Percentiles rank a stretch among this genome's conserved stretches.
Conservation (phyloP, 2,329 filamentous ascomycete species). For the Aspergillus fumigatus region DNA sequence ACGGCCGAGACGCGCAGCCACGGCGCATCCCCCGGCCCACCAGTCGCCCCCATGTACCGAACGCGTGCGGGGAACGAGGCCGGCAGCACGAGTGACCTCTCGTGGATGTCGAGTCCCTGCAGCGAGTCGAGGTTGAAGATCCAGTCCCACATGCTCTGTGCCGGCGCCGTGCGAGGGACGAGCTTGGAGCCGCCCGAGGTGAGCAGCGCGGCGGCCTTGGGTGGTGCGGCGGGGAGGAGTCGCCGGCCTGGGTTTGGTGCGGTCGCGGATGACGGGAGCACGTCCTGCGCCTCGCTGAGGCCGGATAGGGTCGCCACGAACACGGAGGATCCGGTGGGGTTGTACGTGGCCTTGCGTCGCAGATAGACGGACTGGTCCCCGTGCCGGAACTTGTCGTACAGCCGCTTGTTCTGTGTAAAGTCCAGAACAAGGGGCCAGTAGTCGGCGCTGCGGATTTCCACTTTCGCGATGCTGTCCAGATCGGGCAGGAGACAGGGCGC, state of each 20-base stretch:
- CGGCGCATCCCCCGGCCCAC: conserved; percentile 35
- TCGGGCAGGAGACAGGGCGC: conserved; percentile 56
- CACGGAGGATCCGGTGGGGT: conserved; percentile 53
- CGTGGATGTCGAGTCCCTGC: conserved; percentile 56
- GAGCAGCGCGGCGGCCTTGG: conserved; percentile 20
- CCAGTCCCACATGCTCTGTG: conserved; percentile 62
- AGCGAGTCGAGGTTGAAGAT: conserved; percentile 61
- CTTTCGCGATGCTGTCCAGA: conserved; percentile 33
- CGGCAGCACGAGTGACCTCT: conserved; percentile 60
- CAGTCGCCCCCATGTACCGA: conserved; percentile 40
- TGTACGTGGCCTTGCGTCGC: conserved; percentile 63
- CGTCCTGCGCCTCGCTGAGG: conserved; percentile 57
- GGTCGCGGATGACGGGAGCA: conserved; percentile 28
- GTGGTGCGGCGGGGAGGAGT: conserved; percentile 19
- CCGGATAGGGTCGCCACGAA: conserved; percentile 73
- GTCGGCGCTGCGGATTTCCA: conserved; percentile 45
- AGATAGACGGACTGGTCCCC: conserved; percentile 70
- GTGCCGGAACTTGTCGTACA: conserved; percentile 59
- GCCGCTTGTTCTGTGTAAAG: conserved; percentile 59
- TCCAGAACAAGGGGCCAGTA: conserved; percentile 82
- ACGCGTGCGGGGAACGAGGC: conserved; percentile 32
- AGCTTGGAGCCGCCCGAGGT: conserved; percentile 12
- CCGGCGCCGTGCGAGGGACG: conserved; percentile 27
- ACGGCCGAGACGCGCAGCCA: conserved; percentile 58
- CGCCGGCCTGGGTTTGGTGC: conserved; percentile 22